Percentiles rank a stretch among this genome's conserved stretches.
phyloP scores from a whole-genome alignment of 768 basidiomycete species.

The Grammothele lineata region DNA sequence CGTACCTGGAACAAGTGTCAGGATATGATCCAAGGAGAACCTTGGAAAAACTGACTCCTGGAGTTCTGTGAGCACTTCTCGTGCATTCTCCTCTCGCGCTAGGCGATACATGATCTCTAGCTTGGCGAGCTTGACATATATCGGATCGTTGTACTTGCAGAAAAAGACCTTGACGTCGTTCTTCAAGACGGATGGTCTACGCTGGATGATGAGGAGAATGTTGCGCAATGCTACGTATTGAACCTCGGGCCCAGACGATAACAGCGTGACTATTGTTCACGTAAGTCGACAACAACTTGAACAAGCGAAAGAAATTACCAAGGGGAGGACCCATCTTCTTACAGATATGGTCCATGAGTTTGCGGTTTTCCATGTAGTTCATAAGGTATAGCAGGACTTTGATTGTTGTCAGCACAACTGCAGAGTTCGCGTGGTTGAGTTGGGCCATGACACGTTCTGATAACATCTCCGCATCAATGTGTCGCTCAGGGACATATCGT shows the following conservation, averaged over 20 bases:
- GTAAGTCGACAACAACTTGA: background rate
- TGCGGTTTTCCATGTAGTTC: slow-evolving; percentile 97
- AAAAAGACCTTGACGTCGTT: slow-evolving; percentile 99
- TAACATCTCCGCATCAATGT: slow-evolving; percentile 87
- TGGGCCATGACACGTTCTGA: slow-evolving; percentile 94
- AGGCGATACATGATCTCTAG: slow-evolving; percentile 99
- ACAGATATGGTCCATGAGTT: slow-evolving; percentile 84
- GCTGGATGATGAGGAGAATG: slow-evolving; percentile 95
- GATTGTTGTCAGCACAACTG: slow-evolving; percentile 98
- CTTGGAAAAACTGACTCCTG: slow-evolving; percentile 67
- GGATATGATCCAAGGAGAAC: background rate
- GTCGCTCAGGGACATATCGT: slow-evolving; percentile 87
- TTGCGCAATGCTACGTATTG: slow-evolving; percentile 98
- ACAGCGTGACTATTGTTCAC: slow-evolving; percentile 75
- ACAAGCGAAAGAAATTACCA: slow-evolving; percentile 44
- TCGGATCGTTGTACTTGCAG: slow-evolving; percentile 99
- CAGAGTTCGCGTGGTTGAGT: slow-evolving; percentile 97
- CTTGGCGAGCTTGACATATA: slow-evolving; percentile 97
- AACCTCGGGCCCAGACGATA: slow-evolving; percentile 97
- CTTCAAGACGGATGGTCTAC: slow-evolving; percentile 85
- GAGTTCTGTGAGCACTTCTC: slow-evolving; percentile 89
- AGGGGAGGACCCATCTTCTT: slow-evolving; percentile 98
- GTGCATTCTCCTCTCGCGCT: slow-evolving; percentile 90
- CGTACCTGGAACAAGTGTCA: slow-evolving; percentile 59
- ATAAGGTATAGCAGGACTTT: slow-evolving; percentile 94